A percentile compares a stretch with the other conserved stretches of the same genome.
phyloP scores from a whole-genome alignment of 1,139 yeast species.

The Candida glucosophila region DNA sequence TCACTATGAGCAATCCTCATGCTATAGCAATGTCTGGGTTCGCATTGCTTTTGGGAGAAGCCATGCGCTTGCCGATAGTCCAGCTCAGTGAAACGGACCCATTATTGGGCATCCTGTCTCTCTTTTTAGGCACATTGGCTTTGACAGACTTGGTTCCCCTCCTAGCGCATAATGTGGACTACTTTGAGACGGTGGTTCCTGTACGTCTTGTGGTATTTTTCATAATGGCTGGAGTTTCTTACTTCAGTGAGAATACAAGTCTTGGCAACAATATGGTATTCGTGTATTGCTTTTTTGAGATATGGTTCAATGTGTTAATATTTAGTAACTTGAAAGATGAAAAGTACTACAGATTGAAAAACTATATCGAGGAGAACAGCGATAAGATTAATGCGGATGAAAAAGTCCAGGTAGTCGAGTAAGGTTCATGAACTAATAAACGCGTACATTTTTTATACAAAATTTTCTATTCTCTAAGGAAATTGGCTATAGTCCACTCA shows the following conservation, averaged over 20 bases:
- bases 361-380: slow-evolving; percentile 27
- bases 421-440: slow-evolving; percentile 23
- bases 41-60: slow-evolving; percentile 46
- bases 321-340: slow-evolving; percentile 62
- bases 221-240: slow-evolving; percentile 35
- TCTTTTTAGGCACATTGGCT: slow-evolving; percentile 36
- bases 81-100: slow-evolving; percentile 38
- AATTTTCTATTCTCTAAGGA: slow-evolving; percentile 11
- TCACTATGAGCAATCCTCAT: slow-evolving; percentile 53
- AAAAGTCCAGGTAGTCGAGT: slow-evolving; percentile 16
- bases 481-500: slow-evolving; percentile 46
- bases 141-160: slow-evolving; percentile 52
- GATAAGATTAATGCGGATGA: slow-evolving; percentile 23
- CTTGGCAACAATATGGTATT: slow-evolving; percentile 57
- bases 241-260: slow-evolving; percentile 30
- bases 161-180: slow-evolving; percentile 43
- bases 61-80: slow-evolving; percentile 45
- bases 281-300: slow-evolving; percentile 54
- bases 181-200: slow-evolving; percentile 66
- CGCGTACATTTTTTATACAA: slow-evolving; percentile 15
- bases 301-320: slow-evolving; percentile 63
- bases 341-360: slow-evolving; percentile 33
- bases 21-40: slow-evolving; percentile 34
- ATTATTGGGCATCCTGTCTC: slow-evolving; percentile 41
- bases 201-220: slow-evolving; percentile 53